Evolutionary conservation across 805 yeast genomes (phyloP).

Genomic region (Ogataea pignaliae): DNA sequence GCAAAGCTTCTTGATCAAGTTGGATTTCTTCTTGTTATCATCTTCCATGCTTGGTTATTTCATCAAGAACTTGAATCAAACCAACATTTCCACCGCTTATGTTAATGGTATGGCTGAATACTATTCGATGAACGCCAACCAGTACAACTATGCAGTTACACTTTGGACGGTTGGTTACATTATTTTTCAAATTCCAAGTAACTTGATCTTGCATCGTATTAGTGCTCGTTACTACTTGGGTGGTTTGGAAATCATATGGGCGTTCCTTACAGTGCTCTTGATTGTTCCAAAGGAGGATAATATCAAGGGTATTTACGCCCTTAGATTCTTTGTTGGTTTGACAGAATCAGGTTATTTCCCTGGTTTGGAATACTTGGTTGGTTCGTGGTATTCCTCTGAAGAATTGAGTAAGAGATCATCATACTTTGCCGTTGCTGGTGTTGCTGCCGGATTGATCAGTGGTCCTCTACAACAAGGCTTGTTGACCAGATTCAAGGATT

Average conservation of each 20-base stretch:
- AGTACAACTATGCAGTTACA: slow-evolving; percentile 41
- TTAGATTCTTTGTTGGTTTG: slow-evolving; percentile 39
- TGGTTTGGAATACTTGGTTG: slow-evolving; percentile 41
- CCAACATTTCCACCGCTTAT: slow-evolving; percentile 59
- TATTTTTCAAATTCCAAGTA: slow-evolving; percentile 43
- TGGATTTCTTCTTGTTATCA: slow-evolving; percentile 49
- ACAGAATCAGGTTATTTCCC: slow-evolving; percentile 48
- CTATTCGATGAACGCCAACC: slow-evolving; percentile 40
- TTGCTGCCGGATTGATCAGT: slow-evolving; percentile 32
- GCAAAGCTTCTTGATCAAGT: slow-evolving; percentile 37
- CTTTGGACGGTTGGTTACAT: slow-evolving; percentile 49
- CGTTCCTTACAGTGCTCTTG: slow-evolving; percentile 35
- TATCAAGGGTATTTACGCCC: slow-evolving; percentile 27
- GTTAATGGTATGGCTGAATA: slow-evolving; percentile 59
- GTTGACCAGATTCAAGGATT: slow-evolving; percentile 19
- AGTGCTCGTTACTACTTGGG: slow-evolving; percentile 43
- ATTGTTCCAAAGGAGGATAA: slow-evolving; percentile 22
- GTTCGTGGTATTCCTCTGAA: slow-evolving; percentile 31
- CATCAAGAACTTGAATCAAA: slow-evolving; percentile 59
- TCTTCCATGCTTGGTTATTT: slow-evolving; percentile 56
- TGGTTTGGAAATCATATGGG: slow-evolving; percentile 42
- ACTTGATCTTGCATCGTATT: slow-evolving; percentile 36
- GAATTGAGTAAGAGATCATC: slow-evolving; percentile 36
- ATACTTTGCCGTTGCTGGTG: slow-evolving; percentile 32
- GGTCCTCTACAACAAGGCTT: slow-evolving; percentile 37